A percentile compares a stretch with the other conserved stretches of the same genome.
Evolutionary conservation across 2,329 filamentous ascomycete species (phyloP).

Genomic region (Neonectria faginata): DNA sequence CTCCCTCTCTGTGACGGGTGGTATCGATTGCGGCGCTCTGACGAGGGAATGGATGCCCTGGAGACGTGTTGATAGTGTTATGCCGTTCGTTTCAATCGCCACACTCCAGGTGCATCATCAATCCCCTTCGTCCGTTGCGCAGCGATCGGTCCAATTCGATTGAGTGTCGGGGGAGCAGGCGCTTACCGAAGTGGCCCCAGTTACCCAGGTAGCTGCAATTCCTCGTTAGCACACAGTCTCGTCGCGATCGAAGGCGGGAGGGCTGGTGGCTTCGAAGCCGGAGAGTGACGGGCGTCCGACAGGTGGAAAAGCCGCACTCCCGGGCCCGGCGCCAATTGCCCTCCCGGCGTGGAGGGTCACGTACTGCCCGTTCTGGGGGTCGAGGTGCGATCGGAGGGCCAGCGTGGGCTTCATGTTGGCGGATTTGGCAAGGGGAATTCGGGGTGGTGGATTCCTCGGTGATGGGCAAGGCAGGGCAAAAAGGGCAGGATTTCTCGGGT

Average conservation of each 20-base stretch:
- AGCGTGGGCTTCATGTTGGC: constrained; percentile 58
- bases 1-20: constrained; percentile 7
- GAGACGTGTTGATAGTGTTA: constrained; percentile 9
- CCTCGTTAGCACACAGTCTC: constrained; percentile 41
- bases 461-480: constrained; percentile 42
- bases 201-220: constrained; percentile 73
- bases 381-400: constrained; percentile 49
- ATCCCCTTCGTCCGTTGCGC: constrained; percentile 42
- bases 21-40: constrained; percentile 3
- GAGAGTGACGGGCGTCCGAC: constrained; percentile 22
- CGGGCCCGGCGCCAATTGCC: constrained; percentile 35
- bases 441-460: constrained; percentile 41
- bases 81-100: constrained; percentile 34
- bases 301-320: constrained; percentile 50
- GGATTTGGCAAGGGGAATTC: constrained; percentile 40
- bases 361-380: constrained; percentile 53
- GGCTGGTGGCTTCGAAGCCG: constrained; percentile 24
- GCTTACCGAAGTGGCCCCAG: constrained; percentile 83
- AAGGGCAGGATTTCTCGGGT: constrained; percentile 47
- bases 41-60: neutral
- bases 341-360: constrained; percentile 38
- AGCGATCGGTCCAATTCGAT: constrained; percentile 37
- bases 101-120: constrained; percentile 27
- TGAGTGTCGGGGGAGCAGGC: constrained; percentile 33
- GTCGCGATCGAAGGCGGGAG: constrained; percentile 26